phyloP scores from a whole-genome alignment of 2,329 filamentous ascomycete genomes.

The Zasmidium cellare region DNA sequence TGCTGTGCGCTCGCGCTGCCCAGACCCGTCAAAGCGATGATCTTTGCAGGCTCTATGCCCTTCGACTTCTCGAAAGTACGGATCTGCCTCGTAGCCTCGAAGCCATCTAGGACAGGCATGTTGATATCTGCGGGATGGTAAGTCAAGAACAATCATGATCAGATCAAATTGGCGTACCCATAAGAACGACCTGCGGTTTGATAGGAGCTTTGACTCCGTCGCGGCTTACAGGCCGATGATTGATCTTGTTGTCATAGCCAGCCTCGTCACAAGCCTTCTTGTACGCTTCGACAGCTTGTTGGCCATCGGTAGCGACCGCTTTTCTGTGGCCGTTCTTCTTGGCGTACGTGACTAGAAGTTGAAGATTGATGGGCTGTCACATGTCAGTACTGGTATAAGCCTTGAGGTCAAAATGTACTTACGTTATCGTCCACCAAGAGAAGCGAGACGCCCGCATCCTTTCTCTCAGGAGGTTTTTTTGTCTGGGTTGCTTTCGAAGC shows the following conservation, averaged over 20 bases:
- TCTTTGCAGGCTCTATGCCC: slow-evolving; percentile 24
- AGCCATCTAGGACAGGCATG: slow-evolving; percentile 36
- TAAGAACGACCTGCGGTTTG: slow-evolving; percentile 36
- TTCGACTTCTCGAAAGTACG: slow-evolving; percentile 31
- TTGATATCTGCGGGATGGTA: slow-evolving; percentile 30
- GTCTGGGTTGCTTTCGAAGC: slow-evolving; percentile 10
- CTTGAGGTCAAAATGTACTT: slow-evolving; percentile 2
- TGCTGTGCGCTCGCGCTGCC: slow-evolving; percentile 31
- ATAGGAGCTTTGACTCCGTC: background rate
- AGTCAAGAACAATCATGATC: background rate
- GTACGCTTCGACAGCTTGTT: slow-evolving; percentile 50
- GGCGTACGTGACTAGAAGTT: slow-evolving; percentile 33
- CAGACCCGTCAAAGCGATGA: slow-evolving; percentile 35
- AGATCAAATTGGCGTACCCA: slow-evolving; percentile 28
- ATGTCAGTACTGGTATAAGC: background rate
- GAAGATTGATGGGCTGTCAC: slow-evolving; percentile 32
- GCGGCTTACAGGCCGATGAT: background rate
- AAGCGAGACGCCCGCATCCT: slow-evolving; percentile 24
- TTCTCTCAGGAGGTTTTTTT: slow-evolving; percentile 9
- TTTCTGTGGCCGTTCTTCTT: slow-evolving; percentile 40
- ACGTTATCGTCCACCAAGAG: slow-evolving; percentile 37
- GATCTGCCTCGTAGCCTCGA: slow-evolving; percentile 36
- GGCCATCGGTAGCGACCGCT: slow-evolving; percentile 49
- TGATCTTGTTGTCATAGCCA: background rate
- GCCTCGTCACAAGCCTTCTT: slow-evolving; percentile 9